Base-by-base conservation (phyloP, 192 early-diverging fungal genomes). In the Spinellus fusiger region DNA sequence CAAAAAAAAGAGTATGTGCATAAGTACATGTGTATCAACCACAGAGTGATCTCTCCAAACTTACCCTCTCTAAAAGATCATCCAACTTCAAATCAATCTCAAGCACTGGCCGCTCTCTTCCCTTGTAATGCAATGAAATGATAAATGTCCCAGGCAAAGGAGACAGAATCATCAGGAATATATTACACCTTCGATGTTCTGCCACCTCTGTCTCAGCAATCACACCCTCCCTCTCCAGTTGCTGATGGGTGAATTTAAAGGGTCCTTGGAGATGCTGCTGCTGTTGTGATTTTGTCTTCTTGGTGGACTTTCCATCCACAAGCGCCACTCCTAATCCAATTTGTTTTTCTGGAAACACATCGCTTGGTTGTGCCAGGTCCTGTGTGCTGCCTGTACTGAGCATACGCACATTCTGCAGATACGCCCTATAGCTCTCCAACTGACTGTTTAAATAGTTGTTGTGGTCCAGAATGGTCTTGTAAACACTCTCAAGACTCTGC, bases 71-170 rank as follows among this genome's bases (percentile, higher is more conserved):
- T 38, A 89, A 65, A 63, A 91, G 62, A 65, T 91, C 87, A 59
- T 89, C 88, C 15, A 96, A 73, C 55, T 93, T 87, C 64, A 96
- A 79, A 68, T 96, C 93, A 88, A 96, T 96, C 71, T 93, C 92
- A 48, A 96, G 69, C 35, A 96, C 93, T 0, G 94, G 86, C 62
- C 89, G 88, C 27, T 93, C 93, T 31, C 94, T 78, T 20, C 93
- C 92, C 69, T 91, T 91, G 66, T 90, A 94, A 62, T 91, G 84
- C 37, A 96, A 73, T 1, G 84, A 79, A 63, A 94, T 94, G n/a
- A 94, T 82, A 68, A 91, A 96, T 12, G 91, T 89, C 18, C 93
- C 93, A 1, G 90, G 84, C 29, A 88, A 79, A 27, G 94, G 94
- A 29, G 89, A 92, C 31, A 80, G 77, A 26, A 96, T 89, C 64